phyloP scores from a whole-genome alignment of 768 basidiomycete genomes.

The Leccinum fibrillosum region DNA sequence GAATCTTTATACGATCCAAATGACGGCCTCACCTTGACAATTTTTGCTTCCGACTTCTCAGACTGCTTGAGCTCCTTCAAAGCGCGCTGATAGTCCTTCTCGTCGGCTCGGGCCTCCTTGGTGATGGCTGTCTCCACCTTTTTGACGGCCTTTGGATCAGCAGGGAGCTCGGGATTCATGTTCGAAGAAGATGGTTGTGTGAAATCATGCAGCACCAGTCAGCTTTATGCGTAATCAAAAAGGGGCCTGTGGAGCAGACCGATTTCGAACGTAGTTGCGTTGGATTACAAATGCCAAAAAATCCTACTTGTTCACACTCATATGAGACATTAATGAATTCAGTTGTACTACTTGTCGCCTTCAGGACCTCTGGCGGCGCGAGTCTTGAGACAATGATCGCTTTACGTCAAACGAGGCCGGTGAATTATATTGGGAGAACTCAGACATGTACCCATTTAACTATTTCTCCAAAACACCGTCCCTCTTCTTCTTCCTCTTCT shows the following conservation, averaged over 20 bases:
- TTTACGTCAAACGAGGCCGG: neutral
- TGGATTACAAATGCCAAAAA: neutral
- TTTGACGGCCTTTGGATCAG: constrained; percentile 31
- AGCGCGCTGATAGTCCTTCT: constrained; percentile 47
- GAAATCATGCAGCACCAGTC: neutral
- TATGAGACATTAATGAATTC: no score
- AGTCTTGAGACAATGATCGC: neutral
- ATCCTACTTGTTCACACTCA: no score
- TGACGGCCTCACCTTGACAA: constrained; percentile 42
- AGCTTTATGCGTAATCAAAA: neutral
- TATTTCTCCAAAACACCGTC: constrained; percentile 1
- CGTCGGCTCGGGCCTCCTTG: constrained; percentile 52
- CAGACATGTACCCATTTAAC: neutral
- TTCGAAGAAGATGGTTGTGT: neutral
- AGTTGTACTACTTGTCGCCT: no score
- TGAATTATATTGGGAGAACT: neutral
- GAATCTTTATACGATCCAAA: neutral
- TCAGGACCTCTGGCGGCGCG: no score
- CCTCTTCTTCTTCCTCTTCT: constrained; percentile 22
- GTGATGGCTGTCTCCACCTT: constrained; percentile 43
- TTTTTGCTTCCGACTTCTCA: constrained; percentile 53
- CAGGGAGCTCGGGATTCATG: constrained; percentile 23
- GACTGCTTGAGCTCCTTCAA: constrained; percentile 50
- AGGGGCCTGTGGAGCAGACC: constrained; percentile 8
- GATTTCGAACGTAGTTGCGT: neutral